A percentile compares a stretch with the other conserved stretches of the same genome.
Conservation (phyloP, 129 eudicot genomes). For the Centella asiatica region DNA sequence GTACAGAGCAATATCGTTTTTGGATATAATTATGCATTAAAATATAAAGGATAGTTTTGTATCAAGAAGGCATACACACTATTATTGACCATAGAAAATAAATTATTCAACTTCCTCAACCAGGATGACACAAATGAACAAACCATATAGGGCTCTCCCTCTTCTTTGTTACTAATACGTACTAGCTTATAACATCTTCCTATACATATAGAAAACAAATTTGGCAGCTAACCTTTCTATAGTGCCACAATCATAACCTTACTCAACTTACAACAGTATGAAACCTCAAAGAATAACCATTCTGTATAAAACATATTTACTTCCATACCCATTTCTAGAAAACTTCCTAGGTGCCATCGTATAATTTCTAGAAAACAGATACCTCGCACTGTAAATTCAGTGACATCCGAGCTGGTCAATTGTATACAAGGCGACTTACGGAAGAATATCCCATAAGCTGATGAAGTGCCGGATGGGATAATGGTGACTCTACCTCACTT, state of each 20-base stretch:
- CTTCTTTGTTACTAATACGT: too few species aligned
- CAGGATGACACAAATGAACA: not conserved
- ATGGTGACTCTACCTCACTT: conserved; percentile 43
- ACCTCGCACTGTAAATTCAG: conserved; percentile 15
- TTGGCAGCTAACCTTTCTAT: not conserved
- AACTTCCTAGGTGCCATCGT: too few species aligned
- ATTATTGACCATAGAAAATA: too few species aligned
- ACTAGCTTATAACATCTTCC: too few species aligned
- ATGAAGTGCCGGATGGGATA: conserved; percentile 50
- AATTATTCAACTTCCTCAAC: not conserved
- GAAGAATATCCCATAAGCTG: conserved; percentile 89
- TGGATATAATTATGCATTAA: too few species aligned
- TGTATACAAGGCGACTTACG: conserved; percentile 44
- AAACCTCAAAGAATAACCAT: too few species aligned
- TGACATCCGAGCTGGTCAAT: conserved; percentile 13
- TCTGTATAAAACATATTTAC: too few species aligned
- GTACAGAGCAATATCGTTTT: too few species aligned
- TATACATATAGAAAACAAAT: conserved; percentile 6
- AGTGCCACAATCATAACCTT: not conserved
- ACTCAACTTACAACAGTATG: too few species aligned
- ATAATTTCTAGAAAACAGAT: too few species aligned
- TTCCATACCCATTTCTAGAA: too few species aligned
- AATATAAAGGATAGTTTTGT: too few species aligned
- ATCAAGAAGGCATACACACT: not conserved
- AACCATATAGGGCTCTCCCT: not conserved